Base-by-base conservation (phyloP, 495 filamentous ascomycete genomes). In the Peziza echinospora region DNA sequence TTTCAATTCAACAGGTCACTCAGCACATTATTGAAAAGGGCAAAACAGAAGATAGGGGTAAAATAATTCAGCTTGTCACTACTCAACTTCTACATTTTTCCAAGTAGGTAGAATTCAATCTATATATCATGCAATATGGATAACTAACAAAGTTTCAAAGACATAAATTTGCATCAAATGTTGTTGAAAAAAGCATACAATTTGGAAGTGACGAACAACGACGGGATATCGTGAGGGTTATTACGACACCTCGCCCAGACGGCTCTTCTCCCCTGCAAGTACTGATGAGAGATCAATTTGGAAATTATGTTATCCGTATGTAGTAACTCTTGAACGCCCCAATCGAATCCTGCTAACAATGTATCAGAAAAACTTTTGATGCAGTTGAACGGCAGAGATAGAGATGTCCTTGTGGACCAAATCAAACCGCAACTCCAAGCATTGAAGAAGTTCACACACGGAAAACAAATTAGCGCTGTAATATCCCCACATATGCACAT, bases 291-390 rank as follows among this genome's bases (percentile, higher is more conserved):
- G 89, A 97, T 58, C 78, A 82, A 50, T 97, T 78, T 61, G 91
- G 83, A 37, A 97, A 97, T 60, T 97, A 97, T 59, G 89, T 96
- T 13, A 79, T 97, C 49, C 89, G 84, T 92, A 76, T 72, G 87
- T 77, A 17, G 26, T 24, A 44, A 21, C 17, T 45, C 22, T 48
- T 9, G 8, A 34, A 8, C 8, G n/a, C 8, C n/a, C 26, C 26
- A 34, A n/a, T 10, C 11, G 24, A 45, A 26, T 40, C 16, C 5
- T 28, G 43, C 66, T 75, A 57, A 73, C 61, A 28, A 7, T 56
- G 22, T 26, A 47, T 56, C 57, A 91, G 83, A 91, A 63, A 86
- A 83, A 63, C 69, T 93, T 21, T 68, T 91, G 42, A 74, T 71
- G 5, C 70, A 77, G 45, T 66, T 93, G 2, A 68, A 74, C 46